A percentile compares a stretch with the other conserved stretches of the same genome.
These are phyloP conservation scores for Mortierella sp. DNA, from an alignment of 371 early-diverging fungal genomes.

Conservation along the genomic window DNA sequence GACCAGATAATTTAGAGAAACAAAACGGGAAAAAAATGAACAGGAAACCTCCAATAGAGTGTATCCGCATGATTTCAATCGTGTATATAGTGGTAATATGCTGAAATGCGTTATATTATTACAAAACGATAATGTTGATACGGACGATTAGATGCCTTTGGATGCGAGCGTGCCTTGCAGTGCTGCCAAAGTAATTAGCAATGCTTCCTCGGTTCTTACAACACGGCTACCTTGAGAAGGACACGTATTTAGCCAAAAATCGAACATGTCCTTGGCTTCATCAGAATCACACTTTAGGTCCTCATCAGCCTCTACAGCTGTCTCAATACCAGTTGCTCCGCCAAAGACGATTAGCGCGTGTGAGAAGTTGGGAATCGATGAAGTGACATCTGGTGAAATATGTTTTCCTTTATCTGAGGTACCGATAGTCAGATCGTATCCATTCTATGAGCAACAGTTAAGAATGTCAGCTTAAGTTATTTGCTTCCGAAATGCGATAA, in stretches of 20 bases:
- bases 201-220: slow-evolving; percentile 76
- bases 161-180: slow-evolving; percentile 36
- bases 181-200: slow-evolving; percentile 44
- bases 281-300: slow-evolving; percentile 70
- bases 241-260: slow-evolving; percentile 73
- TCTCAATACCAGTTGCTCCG: slow-evolving; percentile 76
- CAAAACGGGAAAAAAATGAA: too few species aligned
- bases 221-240: slow-evolving; percentile 73
- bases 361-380: slow-evolving; percentile 53
- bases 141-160: slow-evolving; percentile 24
- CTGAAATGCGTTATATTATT: neutral
- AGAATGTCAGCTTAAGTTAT: too few species aligned
- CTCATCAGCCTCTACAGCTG: slow-evolving; percentile 79
- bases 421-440: slow-evolving; percentile 80
- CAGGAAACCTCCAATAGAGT: too few species aligned
- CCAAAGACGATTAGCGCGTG: slow-evolving; percentile 81
- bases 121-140: slow-evolving; percentile 1
- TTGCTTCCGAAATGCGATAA: neutral
- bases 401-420: slow-evolving; percentile 73
- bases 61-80: neutral
- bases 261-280: slow-evolving; percentile 75
- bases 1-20: neutral
- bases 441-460: slow-evolving; percentile 54
- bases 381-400: slow-evolving; percentile 56
- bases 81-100: neutral